A percentile compares a stretch with the other conserved stretches of the same genome.
These are phyloP conservation scores for Begonia loranthoides DNA, from an alignment of 306 rosid species.

Conservation along the genomic window DNA sequence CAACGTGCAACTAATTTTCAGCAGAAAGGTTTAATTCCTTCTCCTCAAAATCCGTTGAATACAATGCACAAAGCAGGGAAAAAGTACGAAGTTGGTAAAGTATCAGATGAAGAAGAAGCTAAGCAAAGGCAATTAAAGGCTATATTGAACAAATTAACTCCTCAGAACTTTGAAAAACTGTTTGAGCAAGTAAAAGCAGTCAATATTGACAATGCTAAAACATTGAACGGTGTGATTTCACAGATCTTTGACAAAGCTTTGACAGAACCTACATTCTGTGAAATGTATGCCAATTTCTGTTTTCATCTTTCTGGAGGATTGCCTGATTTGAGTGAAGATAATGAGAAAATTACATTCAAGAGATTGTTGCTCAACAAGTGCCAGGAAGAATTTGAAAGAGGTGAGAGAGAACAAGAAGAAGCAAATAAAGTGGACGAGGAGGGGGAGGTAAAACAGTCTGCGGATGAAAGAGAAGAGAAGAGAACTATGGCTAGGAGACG, in stretches of 20 bases:
- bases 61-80: slow-evolving; percentile 88
- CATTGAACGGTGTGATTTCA: slow-evolving; percentile 78
- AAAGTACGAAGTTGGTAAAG: slow-evolving; percentile 86
- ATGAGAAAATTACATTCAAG: slow-evolving; percentile 83
- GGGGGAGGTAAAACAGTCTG: slow-evolving; percentile 58
- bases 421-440: slow-evolving; percentile 82
- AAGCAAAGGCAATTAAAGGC: slow-evolving; percentile 93
- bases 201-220: slow-evolving; percentile 61
- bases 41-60: slow-evolving; percentile 66
- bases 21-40: slow-evolving; percentile 72
- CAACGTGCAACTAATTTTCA: slow-evolving; percentile 55
- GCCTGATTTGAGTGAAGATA: slow-evolving; percentile 71
- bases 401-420: slow-evolving; percentile 90
- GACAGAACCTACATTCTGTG: slow-evolving; percentile 97
- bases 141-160: slow-evolving; percentile 80
- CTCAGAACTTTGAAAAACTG: slow-evolving; percentile 87
- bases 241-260: slow-evolving; percentile 98
- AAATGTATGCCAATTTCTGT: slow-evolving; percentile 97
- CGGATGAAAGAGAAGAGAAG: slow-evolving; percentile 72
- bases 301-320: slow-evolving; percentile 61
- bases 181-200: slow-evolving; percentile 95
- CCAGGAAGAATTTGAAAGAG: slow-evolving; percentile 97
- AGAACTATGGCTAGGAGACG: slow-evolving; percentile 74
- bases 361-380: slow-evolving; percentile 85
- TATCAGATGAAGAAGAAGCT: slow-evolving; percentile 54